phyloP scores from a whole-genome alignment of 768 basidiomycete species.

The Pisolithus tinctorius region DNA sequence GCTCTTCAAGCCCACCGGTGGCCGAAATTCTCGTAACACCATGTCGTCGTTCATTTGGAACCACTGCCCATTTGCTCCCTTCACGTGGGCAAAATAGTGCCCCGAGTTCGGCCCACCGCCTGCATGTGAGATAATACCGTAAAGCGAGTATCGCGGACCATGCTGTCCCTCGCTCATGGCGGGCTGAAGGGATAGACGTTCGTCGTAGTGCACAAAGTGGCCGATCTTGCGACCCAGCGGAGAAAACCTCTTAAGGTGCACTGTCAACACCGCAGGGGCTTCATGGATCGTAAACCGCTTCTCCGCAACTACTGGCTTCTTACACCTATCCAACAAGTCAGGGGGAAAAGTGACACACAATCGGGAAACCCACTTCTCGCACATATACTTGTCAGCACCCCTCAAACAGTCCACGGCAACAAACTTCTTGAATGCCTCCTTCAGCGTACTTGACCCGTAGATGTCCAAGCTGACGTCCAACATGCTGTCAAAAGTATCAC shows the following conservation, averaged over 20 bases:
- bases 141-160: constrained; percentile 77
- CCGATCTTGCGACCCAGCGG: constrained; percentile 84
- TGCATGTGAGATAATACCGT: constrained; percentile 89
- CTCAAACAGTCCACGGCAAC: constrained; percentile 75
- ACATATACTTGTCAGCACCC: constrained; percentile 95
- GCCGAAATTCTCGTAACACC: constrained; percentile 37
- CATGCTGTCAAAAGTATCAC: constrained; percentile 94
- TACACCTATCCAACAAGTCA: constrained; percentile 57
- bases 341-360: constrained; percentile 4
- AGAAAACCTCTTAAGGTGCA: constrained; percentile 94
- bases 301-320: constrained; percentile 81
- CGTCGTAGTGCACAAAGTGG: constrained; percentile 71
- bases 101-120: constrained; percentile 92
- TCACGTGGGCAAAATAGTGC: constrained; percentile 89
- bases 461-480: constrained; percentile 94
- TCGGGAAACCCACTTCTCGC: constrained; percentile 75
- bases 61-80: constrained; percentile 65
- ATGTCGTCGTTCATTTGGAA: constrained; percentile 92
- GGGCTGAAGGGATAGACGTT: constrained; percentile 60
- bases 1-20: constrained; percentile 60
- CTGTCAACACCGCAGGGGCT: constrained; percentile 80
- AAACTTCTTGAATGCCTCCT: constrained; percentile 74
- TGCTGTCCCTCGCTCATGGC: constrained; percentile 80
- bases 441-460: constrained; percentile 50
- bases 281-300: constrained; percentile 87